phyloP scores from a whole-genome alignment of 2,329 filamentous ascomycete species.

The Pseudomassariella vexata region DNA sequence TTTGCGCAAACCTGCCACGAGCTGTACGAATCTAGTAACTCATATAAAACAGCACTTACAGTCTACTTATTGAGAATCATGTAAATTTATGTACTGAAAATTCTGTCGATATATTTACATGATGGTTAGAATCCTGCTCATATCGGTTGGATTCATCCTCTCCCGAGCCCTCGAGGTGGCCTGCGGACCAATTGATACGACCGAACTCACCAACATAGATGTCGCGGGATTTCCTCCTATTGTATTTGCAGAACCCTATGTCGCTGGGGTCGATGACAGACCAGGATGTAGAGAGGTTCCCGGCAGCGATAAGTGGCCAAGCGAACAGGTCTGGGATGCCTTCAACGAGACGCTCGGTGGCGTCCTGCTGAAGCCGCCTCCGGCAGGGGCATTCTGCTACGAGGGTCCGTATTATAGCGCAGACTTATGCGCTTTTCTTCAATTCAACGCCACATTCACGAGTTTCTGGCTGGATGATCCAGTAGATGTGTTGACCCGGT shows the following conservation, averaged over 20 bases:
- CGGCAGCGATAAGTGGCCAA: slow-evolving; percentile 22
- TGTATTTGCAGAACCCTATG: neutral
- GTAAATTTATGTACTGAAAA: too few species aligned
- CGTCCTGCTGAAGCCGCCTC: slow-evolving; percentile 24
- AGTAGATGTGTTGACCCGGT: slow-evolving; percentile 24
- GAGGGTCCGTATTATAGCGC: slow-evolving; percentile 18
- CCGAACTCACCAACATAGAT: neutral
- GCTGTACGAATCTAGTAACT: too few species aligned
- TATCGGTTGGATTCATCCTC: too few species aligned
- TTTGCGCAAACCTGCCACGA: too few species aligned
- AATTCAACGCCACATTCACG: slow-evolving; percentile 20
- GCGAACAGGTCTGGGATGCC: slow-evolving; percentile 20
- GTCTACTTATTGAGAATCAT: too few species aligned
- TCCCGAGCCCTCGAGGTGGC: too few species aligned
- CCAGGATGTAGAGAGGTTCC: slow-evolving; percentile 12
- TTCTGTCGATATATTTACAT: too few species aligned
- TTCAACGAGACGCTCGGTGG: slow-evolving; percentile 24
- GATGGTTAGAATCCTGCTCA: too few species aligned
- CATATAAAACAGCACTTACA: too few species aligned
- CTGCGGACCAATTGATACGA: too few species aligned
- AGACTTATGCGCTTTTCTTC: slow-evolving; percentile 22
- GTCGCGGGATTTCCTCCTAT: slow-evolving; percentile 1
- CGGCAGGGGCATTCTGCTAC: slow-evolving; percentile 26
- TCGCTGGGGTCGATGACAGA: neutral
- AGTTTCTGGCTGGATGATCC: slow-evolving; percentile 26